phyloP scores from a whole-genome alignment of 2,329 filamentous ascomycete species.

The Paramyrothecium roridum region DNA sequence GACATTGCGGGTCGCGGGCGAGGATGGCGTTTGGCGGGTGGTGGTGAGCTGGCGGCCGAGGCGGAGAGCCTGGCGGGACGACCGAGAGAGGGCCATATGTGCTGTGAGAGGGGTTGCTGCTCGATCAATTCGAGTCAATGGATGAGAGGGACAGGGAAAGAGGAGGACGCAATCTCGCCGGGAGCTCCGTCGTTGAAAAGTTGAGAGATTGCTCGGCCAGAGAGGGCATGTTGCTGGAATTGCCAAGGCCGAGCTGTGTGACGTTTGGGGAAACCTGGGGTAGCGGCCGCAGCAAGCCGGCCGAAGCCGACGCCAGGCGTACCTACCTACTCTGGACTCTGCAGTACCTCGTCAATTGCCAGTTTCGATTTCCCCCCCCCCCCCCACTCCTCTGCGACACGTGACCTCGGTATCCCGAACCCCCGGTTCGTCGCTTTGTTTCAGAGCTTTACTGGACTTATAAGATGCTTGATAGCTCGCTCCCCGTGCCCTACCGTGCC shows the following conservation, averaged over 20 bases:
- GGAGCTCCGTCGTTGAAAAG: not conserved
- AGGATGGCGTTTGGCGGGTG: slow-evolving; percentile 33
- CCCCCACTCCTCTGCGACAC: too few species aligned
- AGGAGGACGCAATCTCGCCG: not conserved
- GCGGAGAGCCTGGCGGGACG: slow-evolving; percentile 43
- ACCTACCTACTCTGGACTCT: too few species aligned
- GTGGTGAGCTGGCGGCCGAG: slow-evolving; percentile 24
- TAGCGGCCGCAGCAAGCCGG: slow-evolving; percentile 13
- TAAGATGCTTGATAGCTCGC: too few species aligned
- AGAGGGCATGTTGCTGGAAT: not conserved
- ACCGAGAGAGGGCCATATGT: slow-evolving; percentile 44
- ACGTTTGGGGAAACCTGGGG: slow-evolving; percentile 21
- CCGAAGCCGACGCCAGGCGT: slow-evolving; percentile 14
- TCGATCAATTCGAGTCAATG: not conserved
- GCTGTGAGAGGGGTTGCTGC: not conserved
- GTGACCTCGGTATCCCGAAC: too few species aligned
- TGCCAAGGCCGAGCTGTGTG: slow-evolving; percentile 20
- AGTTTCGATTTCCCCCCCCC: too few species aligned
- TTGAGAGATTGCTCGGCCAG: not conserved
- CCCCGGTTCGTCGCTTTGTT: too few species aligned
- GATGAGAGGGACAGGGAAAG: not conserved
- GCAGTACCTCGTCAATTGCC: too few species aligned
- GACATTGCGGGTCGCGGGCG: slow-evolving; percentile 15
- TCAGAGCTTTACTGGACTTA: too few species aligned
- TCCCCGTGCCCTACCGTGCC: too few species aligned